Conservation (phyloP, 805 yeast genomes). For the Vanderwaltozyma polyspora region DNA sequence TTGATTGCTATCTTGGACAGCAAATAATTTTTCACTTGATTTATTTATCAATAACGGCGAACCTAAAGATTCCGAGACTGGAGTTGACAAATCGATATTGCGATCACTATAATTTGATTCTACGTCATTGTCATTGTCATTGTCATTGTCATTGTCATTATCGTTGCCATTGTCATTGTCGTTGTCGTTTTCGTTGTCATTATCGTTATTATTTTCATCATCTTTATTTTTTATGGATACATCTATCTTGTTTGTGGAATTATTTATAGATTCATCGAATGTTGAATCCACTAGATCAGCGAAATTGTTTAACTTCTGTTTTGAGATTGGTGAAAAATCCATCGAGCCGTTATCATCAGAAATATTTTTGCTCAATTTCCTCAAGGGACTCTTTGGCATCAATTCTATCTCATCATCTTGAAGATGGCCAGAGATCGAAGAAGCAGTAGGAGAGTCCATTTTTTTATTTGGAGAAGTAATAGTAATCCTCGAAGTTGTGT, state of each 20-base stretch:
- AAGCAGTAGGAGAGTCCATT: too few species aligned
- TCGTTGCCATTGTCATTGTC: too few species aligned
- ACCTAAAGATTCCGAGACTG: background rate
- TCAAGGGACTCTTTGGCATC: background rate
- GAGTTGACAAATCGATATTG: too few species aligned
- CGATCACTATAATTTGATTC: background rate
- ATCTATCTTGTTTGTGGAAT: constrained; percentile 1
- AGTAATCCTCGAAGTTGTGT: constrained; percentile 28
- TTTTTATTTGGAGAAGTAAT: constrained; percentile 22
- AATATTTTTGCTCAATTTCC: background rate
- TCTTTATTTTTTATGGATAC: background rate
- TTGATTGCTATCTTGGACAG: background rate
- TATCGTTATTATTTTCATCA: too few species aligned
- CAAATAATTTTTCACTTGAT: background rate
- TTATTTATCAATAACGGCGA: background rate
- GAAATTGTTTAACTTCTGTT: constrained; percentile 17
- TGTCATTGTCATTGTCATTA: too few species aligned
- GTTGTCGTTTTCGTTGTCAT: too few species aligned
- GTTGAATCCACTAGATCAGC: constrained; percentile 18
- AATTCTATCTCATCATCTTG: too few species aligned
- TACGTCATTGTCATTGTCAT: background rate
- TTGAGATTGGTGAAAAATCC: constrained; percentile 23
- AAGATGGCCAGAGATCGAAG: too few species aligned
- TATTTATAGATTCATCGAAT: constrained; percentile 5
- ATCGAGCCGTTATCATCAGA: constrained; percentile 1